Conservation (phyloP, 257 asterid genomes). For the Plectranthus barbatus region DNA sequence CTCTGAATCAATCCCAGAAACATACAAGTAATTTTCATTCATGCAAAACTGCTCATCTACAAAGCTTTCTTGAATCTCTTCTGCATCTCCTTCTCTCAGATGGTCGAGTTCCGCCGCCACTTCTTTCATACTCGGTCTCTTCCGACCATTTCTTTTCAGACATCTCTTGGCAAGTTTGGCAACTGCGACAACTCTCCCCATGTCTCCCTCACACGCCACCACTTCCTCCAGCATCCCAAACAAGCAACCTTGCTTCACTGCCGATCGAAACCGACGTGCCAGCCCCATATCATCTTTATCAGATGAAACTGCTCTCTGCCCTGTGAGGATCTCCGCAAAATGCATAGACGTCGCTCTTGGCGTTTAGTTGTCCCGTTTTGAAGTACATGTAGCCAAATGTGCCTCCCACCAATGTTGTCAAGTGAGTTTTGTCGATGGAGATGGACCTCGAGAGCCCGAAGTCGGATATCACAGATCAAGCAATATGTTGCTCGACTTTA, state of each 20-base stretch:
- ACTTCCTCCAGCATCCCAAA: conserved; percentile 14
- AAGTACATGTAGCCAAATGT: conserved; percentile 37
- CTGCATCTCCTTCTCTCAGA: conserved; percentile 8
- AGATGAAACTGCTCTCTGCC: conserved; percentile 22
- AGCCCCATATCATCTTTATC: conserved; percentile 14
- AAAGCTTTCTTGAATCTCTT: not conserved
- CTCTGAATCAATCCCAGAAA: too few relatives aligned
- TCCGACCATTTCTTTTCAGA: not conserved
- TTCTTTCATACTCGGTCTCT: conserved; percentile 34
- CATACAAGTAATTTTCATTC: too few relatives aligned
- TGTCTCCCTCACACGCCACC: not conserved
- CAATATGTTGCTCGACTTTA: conserved; percentile 35
- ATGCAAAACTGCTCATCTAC: too few relatives aligned
- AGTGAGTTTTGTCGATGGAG: conserved; percentile 18
- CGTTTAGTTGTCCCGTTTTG: conserved; percentile 26
- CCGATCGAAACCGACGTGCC: conserved; percentile 19
- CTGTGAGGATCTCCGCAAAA: conserved; percentile 33
- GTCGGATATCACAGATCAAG: conserved; percentile 30
- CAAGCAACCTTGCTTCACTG: conserved; percentile 13
- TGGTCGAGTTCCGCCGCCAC: conserved; percentile 31
- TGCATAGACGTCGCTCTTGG: conserved; percentile 35
- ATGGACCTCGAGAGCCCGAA: conserved; percentile 30
- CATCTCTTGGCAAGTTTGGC: not conserved
- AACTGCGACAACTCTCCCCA: not conserved
- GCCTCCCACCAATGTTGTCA: conserved; percentile 33